Evolutionary conservation across 768 basidiomycete genomes (phyloP).

Genomic region (Leccinum boreale): DNA sequence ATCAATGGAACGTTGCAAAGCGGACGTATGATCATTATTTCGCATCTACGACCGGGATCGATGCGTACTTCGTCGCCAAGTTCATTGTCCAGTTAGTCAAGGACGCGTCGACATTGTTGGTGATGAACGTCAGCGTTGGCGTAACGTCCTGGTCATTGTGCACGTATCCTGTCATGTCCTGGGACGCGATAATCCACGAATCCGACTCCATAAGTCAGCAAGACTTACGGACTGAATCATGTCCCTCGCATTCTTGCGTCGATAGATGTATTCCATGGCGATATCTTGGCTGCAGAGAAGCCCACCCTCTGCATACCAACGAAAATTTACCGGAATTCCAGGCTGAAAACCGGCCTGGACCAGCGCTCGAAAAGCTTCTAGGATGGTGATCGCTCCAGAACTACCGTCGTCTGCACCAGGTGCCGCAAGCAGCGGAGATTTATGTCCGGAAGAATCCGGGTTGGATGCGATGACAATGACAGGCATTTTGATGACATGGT

Average conservation of each 20-base stretch:
- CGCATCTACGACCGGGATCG: slow-evolving; percentile 10
- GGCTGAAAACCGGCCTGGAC: slow-evolving; percentile 68
- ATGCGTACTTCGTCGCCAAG: slow-evolving; percentile 32
- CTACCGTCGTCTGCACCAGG: slow-evolving; percentile 52
- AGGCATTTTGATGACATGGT: slow-evolving; percentile 16
- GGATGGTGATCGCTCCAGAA: slow-evolving; percentile 68
- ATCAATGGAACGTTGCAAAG: not conserved
- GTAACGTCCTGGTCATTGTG: slow-evolving; percentile 2
- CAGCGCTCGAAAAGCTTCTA: slow-evolving; percentile 75
- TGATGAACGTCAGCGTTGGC: slow-evolving; percentile 26
- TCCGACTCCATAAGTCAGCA: not conserved
- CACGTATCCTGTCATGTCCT: slow-evolving; percentile 38
- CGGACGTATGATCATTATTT: slow-evolving; percentile 33
- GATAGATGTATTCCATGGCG: slow-evolving; percentile 45
- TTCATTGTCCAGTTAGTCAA: slow-evolving; percentile 37
- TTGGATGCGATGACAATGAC: slow-evolving; percentile 41
- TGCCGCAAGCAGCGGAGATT: slow-evolving; percentile 37
- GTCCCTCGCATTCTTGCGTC: slow-evolving; percentile 43
- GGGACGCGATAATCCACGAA: not conserved
- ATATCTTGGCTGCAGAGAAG: slow-evolving; percentile 41
- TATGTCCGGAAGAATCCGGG: slow-evolving; percentile 42
- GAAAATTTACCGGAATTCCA: slow-evolving; percentile 66
- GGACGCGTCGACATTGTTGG: slow-evolving; percentile 40
- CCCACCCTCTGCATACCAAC: slow-evolving; percentile 66
- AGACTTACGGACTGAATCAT: slow-evolving; percentile 47